Conservation (phyloP, 805 yeast species). For the Phaffomyces antillensis region DNA sequence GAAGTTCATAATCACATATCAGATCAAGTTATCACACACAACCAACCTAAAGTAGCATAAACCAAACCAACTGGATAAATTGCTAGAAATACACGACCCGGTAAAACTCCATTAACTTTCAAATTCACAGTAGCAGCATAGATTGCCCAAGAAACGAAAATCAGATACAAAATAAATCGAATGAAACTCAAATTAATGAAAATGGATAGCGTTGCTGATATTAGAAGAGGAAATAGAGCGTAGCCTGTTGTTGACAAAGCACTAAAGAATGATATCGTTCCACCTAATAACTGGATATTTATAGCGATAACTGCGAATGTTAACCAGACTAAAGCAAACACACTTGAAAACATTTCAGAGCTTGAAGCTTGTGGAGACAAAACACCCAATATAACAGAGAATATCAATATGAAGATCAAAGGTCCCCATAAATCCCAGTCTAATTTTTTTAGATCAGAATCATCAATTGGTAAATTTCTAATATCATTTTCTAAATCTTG, state of each 20-base stretch:
- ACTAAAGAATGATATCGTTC: constrained; percentile 55
- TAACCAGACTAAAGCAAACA: constrained; percentile 57
- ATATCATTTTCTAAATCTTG: constrained; percentile 23
- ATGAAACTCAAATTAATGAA: constrained; percentile 41
- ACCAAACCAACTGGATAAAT: constrained; percentile 60
- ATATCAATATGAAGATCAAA: constrained; percentile 48
- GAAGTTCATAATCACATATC: background rate
- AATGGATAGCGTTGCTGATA: constrained; percentile 44
- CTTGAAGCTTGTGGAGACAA: constrained; percentile 24
- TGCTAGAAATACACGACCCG: constrained; percentile 55
- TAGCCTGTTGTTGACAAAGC: constrained; percentile 68
- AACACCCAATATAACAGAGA: constrained; percentile 39
- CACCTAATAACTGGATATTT: constrained; percentile 57
- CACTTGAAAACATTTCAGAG: constrained; percentile 56
- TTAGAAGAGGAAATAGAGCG: constrained; percentile 57
- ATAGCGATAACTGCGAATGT: constrained; percentile 54
- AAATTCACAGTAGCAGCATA: constrained; percentile 57
- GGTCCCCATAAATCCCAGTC: constrained; percentile 76
- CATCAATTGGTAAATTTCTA: constrained; percentile 18
- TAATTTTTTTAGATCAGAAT: constrained; percentile 22
- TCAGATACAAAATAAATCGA: constrained; percentile 38
- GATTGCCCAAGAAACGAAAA: constrained; percentile 54
- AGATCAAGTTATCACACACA: constrained; percentile 49
- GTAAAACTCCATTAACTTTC: constrained; percentile 54
- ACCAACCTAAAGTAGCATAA: constrained; percentile 58